Evolutionary conservation across 2,329 filamentous ascomycete species (phyloP).

Genomic region (Diaporthe australafricana): DNA sequence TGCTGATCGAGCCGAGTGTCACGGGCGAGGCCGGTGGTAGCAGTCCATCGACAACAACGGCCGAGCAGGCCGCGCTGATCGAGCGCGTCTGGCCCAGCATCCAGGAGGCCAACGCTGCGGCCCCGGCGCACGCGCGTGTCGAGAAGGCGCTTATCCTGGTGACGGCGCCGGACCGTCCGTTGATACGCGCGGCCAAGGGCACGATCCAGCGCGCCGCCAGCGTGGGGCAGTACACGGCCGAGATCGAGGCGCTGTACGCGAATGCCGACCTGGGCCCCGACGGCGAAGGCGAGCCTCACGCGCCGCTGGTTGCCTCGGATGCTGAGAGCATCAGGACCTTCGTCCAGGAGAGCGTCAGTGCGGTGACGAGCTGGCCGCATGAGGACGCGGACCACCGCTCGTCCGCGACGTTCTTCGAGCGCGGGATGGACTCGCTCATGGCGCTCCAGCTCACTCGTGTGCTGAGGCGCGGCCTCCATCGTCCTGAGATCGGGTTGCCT

Average conservation of each 20-base stretch:
- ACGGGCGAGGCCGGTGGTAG: background rate
- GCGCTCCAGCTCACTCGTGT: conserved; percentile 38
- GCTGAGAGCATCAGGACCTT: background rate
- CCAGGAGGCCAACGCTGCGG: background rate
- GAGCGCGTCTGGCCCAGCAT: conserved; percentile 30
- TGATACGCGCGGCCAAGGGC: conserved; percentile 57
- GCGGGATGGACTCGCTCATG: conserved; percentile 39
- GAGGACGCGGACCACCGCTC: conserved; percentile 5
- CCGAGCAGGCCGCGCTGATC: conserved; percentile 41
- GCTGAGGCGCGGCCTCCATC: conserved; percentile 9
- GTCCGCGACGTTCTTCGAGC: conserved; percentile 37
- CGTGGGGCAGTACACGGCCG: conserved; percentile 46
- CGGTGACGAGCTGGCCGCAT: conserved; percentile 28
- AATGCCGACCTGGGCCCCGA: background rate
- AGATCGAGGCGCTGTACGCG: conserved; percentile 6
- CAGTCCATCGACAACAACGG: conserved; percentile 37
- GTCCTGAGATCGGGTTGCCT: background rate
- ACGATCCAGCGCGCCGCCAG: background rate
- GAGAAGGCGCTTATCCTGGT: conserved; percentile 53
- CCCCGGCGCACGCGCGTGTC: conserved; percentile 42
- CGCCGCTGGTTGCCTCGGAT: background rate
- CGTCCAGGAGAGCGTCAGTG: conserved; percentile 18
- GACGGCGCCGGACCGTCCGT: conserved; percentile 53
- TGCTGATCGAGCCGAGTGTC: conserved; percentile 53
- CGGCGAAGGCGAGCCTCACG: background rate